Base-by-base conservation (phyloP, 495 filamentous ascomycete genomes). In the Xylaria telfairii region DNA sequence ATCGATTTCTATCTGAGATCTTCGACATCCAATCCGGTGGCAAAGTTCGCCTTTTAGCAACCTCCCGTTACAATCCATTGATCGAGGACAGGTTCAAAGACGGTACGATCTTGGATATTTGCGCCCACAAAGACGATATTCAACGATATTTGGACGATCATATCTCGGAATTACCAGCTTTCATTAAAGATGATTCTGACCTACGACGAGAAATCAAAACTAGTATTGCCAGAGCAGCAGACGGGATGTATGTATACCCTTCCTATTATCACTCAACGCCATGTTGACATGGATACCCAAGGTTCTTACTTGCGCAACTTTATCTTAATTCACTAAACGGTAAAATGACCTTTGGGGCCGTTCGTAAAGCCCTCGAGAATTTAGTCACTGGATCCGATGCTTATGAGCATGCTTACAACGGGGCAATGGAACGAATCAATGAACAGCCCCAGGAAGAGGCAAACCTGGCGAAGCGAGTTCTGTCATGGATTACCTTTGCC, bases 251-350 rank as follows among this genome's bases (percentile, higher is more conserved):
- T 13, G 72, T 64, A 9, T 17, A 15, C 8, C 84, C n/a, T n/a
- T n/a, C n/a, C n/a, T n/a, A n/a, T n/a, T n/a, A n/a, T n/a, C n/a
- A n/a, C n/a, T 10, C 76, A n/a, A 9, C 39, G 74, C 8, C 70
- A 67, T 13, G 9, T 21, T 21, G 85, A 86, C 65, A 56, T 86
- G 0, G 77, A 24, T 71, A 62, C n/a, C 64, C 19, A 41, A 72
- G 87, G 84, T 89, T 90, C 69, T 80, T 90, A 1, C 79, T 90
- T 28, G 86, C 87, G n/a, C 77, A 74, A 19, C 78, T 90, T 0
- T 77, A 87, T 71, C 68, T 87, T 15, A 80, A 84, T 21, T 82
- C 82, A 4, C 74, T 90, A 17, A 59, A 73, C 0, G 77, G 73
- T 0, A 84, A 84, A 62, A 67, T 21, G 3, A 80, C 76, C 6